Percentiles rank a stretch among this genome's conserved stretches.
Conservation (phyloP, 1,284 basidiomycete genomes). For the Cerrena zonata region DNA sequence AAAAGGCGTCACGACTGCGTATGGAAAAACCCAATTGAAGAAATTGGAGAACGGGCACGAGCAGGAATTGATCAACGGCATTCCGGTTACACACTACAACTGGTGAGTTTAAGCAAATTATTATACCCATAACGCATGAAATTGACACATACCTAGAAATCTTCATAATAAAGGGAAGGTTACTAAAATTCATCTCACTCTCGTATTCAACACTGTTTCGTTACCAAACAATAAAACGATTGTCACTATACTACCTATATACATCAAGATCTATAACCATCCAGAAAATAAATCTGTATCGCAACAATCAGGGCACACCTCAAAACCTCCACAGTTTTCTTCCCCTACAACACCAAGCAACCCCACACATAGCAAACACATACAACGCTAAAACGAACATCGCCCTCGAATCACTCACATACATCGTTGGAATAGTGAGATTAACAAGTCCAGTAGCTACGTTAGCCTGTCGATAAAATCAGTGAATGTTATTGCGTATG, state of each 20-base stretch:
- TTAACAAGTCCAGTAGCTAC: constrained; percentile 84
- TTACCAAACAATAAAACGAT: no score
- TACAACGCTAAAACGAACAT: constrained; percentile 68
- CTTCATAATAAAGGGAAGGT: no score
- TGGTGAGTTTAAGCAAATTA: no score
- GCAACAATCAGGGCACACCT: not conserved
- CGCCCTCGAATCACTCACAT: constrained; percentile 51
- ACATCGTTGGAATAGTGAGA: constrained; percentile 78
- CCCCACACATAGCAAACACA: constrained; percentile 47
- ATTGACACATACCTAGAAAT: no score
- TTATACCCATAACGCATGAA: no score
- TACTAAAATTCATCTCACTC: no score
- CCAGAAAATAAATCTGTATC: not conserved
- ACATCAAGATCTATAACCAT: no score
- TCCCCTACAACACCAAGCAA: constrained; percentile 52
- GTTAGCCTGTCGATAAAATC: constrained; percentile 60
- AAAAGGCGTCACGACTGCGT: constrained; percentile 31
- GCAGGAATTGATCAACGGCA: constrained; percentile 30
- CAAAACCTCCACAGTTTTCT: constrained; percentile 29
- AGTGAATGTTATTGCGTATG: not conserved
- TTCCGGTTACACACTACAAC: constrained; percentile 32
- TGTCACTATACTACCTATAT: no score
- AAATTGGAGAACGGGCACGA: constrained; percentile 24
- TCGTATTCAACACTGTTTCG: no score
- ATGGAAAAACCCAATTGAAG: constrained; percentile 25